Evolutionary conservation across 2,329 filamentous ascomycete genomes (phyloP), one percentile per base, ranked within the genome.

Genomic region (Fulvia fulva): DNA sequence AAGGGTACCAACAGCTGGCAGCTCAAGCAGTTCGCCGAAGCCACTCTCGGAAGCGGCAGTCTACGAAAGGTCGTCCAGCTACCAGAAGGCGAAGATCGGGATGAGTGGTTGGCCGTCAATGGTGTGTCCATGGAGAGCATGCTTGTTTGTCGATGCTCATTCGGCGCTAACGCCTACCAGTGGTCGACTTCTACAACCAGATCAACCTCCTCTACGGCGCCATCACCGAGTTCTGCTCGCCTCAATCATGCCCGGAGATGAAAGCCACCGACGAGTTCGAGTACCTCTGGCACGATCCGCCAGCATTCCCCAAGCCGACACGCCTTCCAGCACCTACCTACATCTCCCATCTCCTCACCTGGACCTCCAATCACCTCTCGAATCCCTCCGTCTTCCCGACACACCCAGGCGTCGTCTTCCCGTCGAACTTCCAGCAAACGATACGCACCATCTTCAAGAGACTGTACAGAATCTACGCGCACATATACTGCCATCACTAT

Each of bases 211-310:
- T 99, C 59, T 99, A 99, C 75, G 95, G 95, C 59, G 94, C 94
- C 65, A 99, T 99, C 73, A 99, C 94, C 60, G 94, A 99, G 74
- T 99, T 99, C 77, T 99, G 94, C 81, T 97, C 94, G 25, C 93
- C 94, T 30, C 89, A 94, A 73, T 91, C 91, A 64, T 99, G 94
- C 75, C 94, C 94, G 0, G 94, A 97, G 78, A 99, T 99, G 94
- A 99, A 99, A 77, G 94, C 94, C n/a, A 99, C 94, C 9, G 95
- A 99, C 78, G 94, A 99, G 88, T 99, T 97, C 76, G 94, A 99
- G 76, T 99, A 99, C 76, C 87, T 99, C 65, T 99, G 94, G 94
- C 94, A 99, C 78, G 93, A 99, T 76, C 89, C 83, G 61, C 91
- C 96, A 70, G 88, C 90, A 73, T 99, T 87, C 82, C 96, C 96